These are phyloP conservation scores for Verticillium alfalfae DNA, from an alignment of 2,329 filamentous ascomycete genomes.

Conservation along the genomic window DNA sequence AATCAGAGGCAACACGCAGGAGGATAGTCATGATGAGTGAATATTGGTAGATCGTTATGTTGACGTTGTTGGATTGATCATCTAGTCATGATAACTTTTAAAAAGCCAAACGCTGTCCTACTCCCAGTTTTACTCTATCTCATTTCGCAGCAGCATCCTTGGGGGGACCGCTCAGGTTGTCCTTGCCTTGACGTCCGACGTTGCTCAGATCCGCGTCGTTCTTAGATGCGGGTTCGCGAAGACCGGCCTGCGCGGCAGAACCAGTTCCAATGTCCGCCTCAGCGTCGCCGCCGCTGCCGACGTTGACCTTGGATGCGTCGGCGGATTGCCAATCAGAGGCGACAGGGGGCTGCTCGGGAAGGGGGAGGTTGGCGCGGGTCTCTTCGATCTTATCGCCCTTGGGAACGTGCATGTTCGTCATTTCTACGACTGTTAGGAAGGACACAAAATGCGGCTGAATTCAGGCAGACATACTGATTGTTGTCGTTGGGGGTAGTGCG, in stretches of 20 bases:
- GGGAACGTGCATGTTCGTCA: constrained; percentile 34
- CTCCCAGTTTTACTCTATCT: neutral
- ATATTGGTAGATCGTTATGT: neutral
- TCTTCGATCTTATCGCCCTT: constrained; percentile 64
- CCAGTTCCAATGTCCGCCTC: constrained; percentile 48
- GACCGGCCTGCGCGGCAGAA: constrained; percentile 40
- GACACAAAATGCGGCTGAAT: too few species aligned
- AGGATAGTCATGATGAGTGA: too few species aligned
- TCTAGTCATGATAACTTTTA: neutral
- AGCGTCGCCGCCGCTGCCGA: constrained; percentile 53
- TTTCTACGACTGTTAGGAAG: neutral
- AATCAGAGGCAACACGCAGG: too few species aligned
- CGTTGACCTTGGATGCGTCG: constrained; percentile 63
- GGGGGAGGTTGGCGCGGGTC: constrained; percentile 66
- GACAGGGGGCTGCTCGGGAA: constrained; percentile 72
- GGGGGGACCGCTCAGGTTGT: constrained; percentile 49
- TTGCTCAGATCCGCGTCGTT: constrained; percentile 49
- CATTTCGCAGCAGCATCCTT: constrained; percentile 53
- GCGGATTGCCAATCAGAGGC: constrained; percentile 74
- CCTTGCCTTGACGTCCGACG: constrained; percentile 60
- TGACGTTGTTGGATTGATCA: neutral
- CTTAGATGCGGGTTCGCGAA: constrained; percentile 54
- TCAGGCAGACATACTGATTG: neutral
- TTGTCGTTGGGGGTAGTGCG: neutral
- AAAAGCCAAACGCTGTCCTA: neutral